Conservation (phyloP, 352 stramenopile genomes). For the Pythium sp. region DNA sequence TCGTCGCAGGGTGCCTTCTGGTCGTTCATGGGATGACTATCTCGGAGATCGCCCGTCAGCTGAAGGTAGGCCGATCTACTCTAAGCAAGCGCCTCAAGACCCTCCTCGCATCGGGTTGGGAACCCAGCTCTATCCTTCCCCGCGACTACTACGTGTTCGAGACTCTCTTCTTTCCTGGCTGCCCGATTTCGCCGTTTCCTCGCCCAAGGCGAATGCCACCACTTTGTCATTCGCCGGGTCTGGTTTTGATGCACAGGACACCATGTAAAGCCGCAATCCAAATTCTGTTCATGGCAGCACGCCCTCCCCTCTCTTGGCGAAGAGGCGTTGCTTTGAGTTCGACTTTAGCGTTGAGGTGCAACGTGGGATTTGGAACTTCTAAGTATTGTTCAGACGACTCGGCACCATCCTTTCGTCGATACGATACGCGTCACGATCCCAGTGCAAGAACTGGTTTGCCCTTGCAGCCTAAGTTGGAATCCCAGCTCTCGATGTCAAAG, state of each 20-base stretch:
- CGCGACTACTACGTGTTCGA: too few species aligned
- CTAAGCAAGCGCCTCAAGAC: too few species aligned
- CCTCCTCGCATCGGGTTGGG: too few species aligned
- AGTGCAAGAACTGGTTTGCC: neutral
- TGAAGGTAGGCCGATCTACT: too few species aligned
- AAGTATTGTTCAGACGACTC: neutral
- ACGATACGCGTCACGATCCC: neutral
- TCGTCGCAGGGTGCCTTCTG: too few species aligned
- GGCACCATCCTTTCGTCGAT: neutral
- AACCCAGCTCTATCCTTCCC: too few species aligned
- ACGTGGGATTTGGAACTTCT: neutral
- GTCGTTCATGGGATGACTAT: too few species aligned
- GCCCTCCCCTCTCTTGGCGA: neutral
- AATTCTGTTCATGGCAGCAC: neutral
- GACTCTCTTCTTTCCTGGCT: too few species aligned
- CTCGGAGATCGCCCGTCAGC: too few species aligned
- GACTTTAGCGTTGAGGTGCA: neutral
- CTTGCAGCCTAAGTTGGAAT: neutral
- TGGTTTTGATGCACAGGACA: neutral
- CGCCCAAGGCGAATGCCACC: too few species aligned
- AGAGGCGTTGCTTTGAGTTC: neutral
- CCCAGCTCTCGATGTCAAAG: neutral
- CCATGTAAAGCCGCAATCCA: neutral
- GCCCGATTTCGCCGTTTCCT: too few species aligned
- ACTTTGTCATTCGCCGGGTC: neutral